These are phyloP conservation scores for Fusarium sp. DNA, from an alignment of 2,329 filamentous ascomycete species.

Conservation along the genomic window DNA sequence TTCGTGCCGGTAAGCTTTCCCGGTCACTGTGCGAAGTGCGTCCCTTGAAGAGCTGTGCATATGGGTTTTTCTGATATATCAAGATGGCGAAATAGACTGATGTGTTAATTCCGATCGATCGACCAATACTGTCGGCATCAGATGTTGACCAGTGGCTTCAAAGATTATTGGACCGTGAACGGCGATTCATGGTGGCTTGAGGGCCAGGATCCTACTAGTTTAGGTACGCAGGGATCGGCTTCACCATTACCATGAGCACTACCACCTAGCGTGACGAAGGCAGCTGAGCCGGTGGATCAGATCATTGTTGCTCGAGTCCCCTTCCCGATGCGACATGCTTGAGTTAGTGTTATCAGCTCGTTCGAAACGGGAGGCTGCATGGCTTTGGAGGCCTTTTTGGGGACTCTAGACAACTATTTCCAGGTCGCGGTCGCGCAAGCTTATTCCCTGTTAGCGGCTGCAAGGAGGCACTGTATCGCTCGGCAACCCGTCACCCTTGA, in stretches of 20 bases:
- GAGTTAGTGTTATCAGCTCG: constrained; percentile 9
- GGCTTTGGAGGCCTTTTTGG: constrained; percentile 24
- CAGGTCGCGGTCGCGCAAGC: constrained; percentile 38
- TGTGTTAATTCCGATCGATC: constrained; percentile 10
- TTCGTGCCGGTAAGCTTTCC: not conserved
- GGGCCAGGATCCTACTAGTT: constrained; percentile 13
- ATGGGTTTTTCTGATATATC: constrained; percentile 17
- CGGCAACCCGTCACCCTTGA: constrained; percentile 6
- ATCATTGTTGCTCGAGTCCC: constrained; percentile 19
- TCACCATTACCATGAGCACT: not conserved
- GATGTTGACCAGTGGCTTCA: constrained; percentile 19
- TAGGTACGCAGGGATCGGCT: constrained; percentile 25
- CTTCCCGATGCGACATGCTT: not conserved
- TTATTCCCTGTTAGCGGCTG: constrained; percentile 37
- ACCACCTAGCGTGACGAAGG: constrained; percentile 2
- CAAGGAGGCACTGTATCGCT: constrained; percentile 33
- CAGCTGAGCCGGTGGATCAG: constrained; percentile 21
- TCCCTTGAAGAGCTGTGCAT: not conserved
- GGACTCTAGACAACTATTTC: constrained; percentile 24
- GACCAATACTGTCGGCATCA: constrained; percentile 13
- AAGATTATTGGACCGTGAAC: constrained; percentile 29
- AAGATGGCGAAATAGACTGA: constrained; percentile 8
- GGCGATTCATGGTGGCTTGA: constrained; percentile 23
- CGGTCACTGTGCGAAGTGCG: not conserved
- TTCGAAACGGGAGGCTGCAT: constrained; percentile 45